Percentiles rank a stretch among this genome's conserved stretches.
Evolutionary conservation across 208 protist genomes (phyloP).

Genomic region (Wallacemonas sp.): DNA sequence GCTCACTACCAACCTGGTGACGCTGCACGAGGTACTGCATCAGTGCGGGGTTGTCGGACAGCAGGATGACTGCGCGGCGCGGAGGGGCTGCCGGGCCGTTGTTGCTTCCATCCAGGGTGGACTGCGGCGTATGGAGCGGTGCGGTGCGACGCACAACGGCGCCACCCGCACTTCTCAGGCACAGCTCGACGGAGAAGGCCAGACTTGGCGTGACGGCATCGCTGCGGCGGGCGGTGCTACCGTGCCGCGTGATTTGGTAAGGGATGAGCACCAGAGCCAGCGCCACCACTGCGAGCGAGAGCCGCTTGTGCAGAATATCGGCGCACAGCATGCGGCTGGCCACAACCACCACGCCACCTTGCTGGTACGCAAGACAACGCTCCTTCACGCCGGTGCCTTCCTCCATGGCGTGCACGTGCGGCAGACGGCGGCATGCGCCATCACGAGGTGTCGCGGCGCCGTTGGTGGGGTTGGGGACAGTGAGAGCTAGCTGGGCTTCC

Average conservation of each 20-base stretch:
- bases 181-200: constrained; percentile 71
- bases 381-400: constrained; percentile 63
- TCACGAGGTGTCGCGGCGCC: not conserved
- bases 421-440: not conserved
- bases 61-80: constrained; percentile 38
- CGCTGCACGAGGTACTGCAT: constrained; percentile 66
- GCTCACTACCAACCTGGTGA: constrained; percentile 53
- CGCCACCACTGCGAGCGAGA: constrained; percentile 51
- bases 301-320: constrained; percentile 76
- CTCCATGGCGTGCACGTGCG: constrained; percentile 40
- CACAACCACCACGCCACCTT: constrained; percentile 61
- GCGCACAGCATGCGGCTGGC: constrained; percentile 69
- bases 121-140: not conserved
- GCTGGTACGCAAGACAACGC: constrained; percentile 59
- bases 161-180: constrained; percentile 35
- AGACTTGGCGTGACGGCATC: constrained; percentile 44
- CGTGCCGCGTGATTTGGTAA: not conserved
- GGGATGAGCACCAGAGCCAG: constrained; percentile 46
- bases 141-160: not conserved
- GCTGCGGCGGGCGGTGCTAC: constrained; percentile 7
- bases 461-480: not conserved
- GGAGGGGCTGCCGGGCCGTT: not conserved
- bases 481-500: constrained; percentile 7
- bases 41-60: constrained; percentile 60
- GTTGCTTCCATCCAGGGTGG: not conserved